Base-by-base conservation (phyloP, 2,329 filamentous ascomycete species). In the Calonectria naviculata region DNA sequence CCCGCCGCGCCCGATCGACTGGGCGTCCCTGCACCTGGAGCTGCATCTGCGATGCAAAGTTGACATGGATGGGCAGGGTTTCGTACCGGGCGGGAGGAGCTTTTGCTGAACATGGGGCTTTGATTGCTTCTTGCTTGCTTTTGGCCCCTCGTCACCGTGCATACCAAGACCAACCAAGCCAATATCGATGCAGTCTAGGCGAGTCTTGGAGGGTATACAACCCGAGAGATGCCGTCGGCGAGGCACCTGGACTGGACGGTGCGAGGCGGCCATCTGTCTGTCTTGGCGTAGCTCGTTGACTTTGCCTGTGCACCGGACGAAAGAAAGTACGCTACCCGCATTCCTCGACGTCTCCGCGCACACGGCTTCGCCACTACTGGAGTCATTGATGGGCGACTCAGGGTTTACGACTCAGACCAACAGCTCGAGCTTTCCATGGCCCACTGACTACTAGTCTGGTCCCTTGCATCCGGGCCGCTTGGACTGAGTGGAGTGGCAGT, bases 1-100 rank as follows among this genome's bases (percentile, higher is more conserved):
- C 36, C 70, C 64, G 56, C 52, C 15, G 36, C 58, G 52, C 62
- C 74, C 66, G 73, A 75, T 76, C 70, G 68, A 70, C 60, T 64
- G 46, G 49, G 26, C 38, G 67, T 61, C 34, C 49, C 56, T 65
- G 60, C 29, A 46, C 62, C 52, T 61, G 41, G 36, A 29, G 26
- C 62, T 42, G 68, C 64, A 72, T 63, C 28, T 65, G 12, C 36
- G 70, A 71, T 61, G 62, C 42, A 46, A 65, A 61, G 47, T 63
- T 54, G 65, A 72, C 64, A 65, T 72, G 64, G 67, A 64, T 65
- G 54, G 38, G 19, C 19, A 38, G 38, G 47, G 29, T 42, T 44
- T 19, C 21, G 17, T 21, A 36, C 54, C 49, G 29, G 47, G 38
- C 44, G 56, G 61, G 62, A 67, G 58, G 65, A 68, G 65, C 29